Evolutionary conservation across 495 filamentous ascomycete species (phyloP).

Genomic region (Aspergillus haitiensis): DNA sequence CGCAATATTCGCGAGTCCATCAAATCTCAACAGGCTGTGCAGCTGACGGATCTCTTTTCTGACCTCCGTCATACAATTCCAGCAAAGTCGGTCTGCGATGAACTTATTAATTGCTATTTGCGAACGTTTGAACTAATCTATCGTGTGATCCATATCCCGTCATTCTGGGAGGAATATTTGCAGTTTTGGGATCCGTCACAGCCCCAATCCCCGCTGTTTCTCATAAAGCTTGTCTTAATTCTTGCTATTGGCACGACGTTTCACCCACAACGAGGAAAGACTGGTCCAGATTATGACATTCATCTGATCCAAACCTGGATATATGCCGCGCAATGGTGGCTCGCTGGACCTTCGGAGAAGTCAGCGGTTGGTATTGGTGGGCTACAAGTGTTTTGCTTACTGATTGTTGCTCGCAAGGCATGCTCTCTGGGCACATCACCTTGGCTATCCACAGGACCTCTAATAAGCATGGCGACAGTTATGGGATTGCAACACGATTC

Average conservation of each 20-base stretch:
- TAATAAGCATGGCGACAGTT: slow-evolving; percentile 49
- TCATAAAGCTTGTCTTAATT: slow-evolving; percentile 28
- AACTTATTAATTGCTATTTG: slow-evolving; percentile 48
- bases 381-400: slow-evolving; percentile 52
- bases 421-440: slow-evolving; percentile 46
- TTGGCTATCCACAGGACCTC: slow-evolving; percentile 51
- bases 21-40: slow-evolving; percentile 22
- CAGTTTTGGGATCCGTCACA: slow-evolving; percentile 38
- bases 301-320: slow-evolving; percentile 41
- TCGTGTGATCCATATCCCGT: slow-evolving; percentile 50
- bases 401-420: slow-evolving; percentile 49
- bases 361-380: slow-evolving; percentile 41
- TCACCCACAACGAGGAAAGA: background rate
- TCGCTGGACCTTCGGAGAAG: slow-evolving; percentile 50
- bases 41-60: slow-evolving; percentile 21
- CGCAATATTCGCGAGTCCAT: slow-evolving; percentile 20
- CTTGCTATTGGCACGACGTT: slow-evolving; percentile 36
- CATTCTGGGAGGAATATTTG: slow-evolving; percentile 49
- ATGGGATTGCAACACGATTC: slow-evolving; percentile 59
- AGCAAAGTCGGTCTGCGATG: slow-evolving; percentile 32
- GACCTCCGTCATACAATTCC: slow-evolving; percentile 26
- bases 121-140: slow-evolving; percentile 46
- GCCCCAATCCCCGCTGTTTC: slow-evolving; percentile 13
- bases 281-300: background rate
- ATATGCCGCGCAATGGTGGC: slow-evolving; percentile 55